Base-by-base conservation (phyloP, 306 rosid species). In the Cicer yamashitae region DNA sequence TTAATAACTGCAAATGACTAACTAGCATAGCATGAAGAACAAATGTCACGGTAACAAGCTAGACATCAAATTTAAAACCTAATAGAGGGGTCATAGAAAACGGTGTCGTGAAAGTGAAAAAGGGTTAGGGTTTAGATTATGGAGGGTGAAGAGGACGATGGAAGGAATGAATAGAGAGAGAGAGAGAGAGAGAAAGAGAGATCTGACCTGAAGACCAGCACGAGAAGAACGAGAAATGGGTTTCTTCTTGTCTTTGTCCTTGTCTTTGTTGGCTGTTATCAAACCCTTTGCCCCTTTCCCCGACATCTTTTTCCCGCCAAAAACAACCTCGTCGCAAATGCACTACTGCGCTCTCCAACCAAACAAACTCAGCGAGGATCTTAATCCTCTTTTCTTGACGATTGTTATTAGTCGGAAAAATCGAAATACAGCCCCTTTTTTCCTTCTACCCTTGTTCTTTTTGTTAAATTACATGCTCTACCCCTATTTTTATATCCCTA, bases 281-380 rank as follows among this genome's bases (percentile, higher is more conserved):
- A 86, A 79, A 14, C 96, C 96, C 80, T 90, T 90, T 7, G 92
- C 91, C 60, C 92, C 92, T 52, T 86, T 90, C 14, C 96, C 96
- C 38, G 96, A 86, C 92, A 90, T 90, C 66, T 80, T 87, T 80
- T 76, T 82, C 87, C 52, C 14, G 52, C 52, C 14, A 12, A 47
- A 11, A 47, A 47, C 52, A 14, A 12, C 52, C 14, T 12, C 52
- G 52, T 47, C 6, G 52, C 51, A 10, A 46, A n/a, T 46, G 51
- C 11, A 46, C 7, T n/a, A n/a, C 52, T 47, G 15, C 52, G 52
- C 1, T 30, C 34, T 30, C 34, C 34, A 3, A 11, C 13, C n/a
- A 4, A 46, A 46, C 14, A 47, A 47, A 47, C 15, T 47, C 15
- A 45, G 50, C 3, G 50, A 10, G 50, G 50, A 45, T 45, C 52